These are phyloP conservation scores for Terana coerulea DNA, from an alignment of 768 basidiomycete genomes.

Conservation along the genomic window DNA sequence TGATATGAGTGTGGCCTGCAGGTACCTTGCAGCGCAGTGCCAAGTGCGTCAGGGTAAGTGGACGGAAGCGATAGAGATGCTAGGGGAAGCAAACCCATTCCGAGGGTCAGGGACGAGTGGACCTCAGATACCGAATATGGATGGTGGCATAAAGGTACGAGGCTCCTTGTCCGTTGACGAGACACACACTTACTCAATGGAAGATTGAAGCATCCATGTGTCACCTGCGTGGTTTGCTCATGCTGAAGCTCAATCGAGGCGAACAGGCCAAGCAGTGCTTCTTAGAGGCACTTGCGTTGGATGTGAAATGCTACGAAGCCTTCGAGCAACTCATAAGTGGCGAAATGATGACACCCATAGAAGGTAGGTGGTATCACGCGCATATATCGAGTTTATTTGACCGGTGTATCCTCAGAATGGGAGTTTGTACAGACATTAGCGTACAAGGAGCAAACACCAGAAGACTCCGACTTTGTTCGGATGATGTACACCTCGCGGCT, in stretches of 20 bases:
- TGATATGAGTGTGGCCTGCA: constrained; percentile 92
- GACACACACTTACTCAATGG: not conserved
- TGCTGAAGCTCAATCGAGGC: constrained; percentile 89
- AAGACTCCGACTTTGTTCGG: constrained; percentile 88
- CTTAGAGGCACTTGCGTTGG: constrained; percentile 90
- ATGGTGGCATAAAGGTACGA: constrained; percentile 91
- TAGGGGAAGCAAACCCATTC: constrained; percentile 92
- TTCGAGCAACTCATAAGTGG: constrained; percentile 87
- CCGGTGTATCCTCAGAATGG: constrained; percentile 70
- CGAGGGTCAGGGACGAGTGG: constrained; percentile 63
- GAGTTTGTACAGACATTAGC: constrained; percentile 85
- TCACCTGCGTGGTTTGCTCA: constrained; percentile 86
- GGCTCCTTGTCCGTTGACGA: not conserved
- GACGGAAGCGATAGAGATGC: constrained; percentile 86
- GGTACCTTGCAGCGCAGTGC: constrained; percentile 96
- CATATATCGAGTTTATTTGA: constrained; percentile 8
- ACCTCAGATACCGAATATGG: constrained; percentile 70
- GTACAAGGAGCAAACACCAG: constrained; percentile 77
- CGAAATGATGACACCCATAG: constrained; percentile 94
- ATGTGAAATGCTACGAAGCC: constrained; percentile 96
- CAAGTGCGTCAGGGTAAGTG: constrained; percentile 91
- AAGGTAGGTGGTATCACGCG: constrained; percentile 53
- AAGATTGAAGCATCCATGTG: constrained; percentile 98
- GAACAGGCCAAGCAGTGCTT: constrained; percentile 93
- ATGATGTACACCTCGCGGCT: constrained; percentile 90